These are phyloP conservation scores for Tetrahymena thermophila DNA, from an alignment of 73 alveolate species.

Conservation along the genomic window DNA sequence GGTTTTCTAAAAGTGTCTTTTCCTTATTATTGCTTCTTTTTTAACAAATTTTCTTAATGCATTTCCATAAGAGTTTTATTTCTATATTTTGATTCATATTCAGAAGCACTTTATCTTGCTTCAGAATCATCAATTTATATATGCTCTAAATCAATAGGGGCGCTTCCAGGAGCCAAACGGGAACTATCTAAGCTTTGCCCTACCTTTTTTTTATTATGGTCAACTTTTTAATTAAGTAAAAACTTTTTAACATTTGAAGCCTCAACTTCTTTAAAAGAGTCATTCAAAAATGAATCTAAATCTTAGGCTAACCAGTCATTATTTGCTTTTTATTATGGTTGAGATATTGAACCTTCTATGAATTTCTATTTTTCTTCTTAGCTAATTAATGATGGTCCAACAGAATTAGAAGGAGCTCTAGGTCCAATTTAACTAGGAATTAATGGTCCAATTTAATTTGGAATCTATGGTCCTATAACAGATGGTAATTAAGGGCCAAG, in stretches of 20 bases:
- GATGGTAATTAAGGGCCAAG: neutral
- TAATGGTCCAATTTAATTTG: neutral
- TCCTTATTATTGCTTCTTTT: neutral
- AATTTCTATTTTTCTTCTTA: neutral
- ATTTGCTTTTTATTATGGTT: neutral
- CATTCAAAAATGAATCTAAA: neutral
- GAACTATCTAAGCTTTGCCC: neutral
- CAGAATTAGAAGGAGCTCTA: neutral
- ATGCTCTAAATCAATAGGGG: neutral
- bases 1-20: neutral
- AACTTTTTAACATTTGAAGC: neutral
- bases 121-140: neutral
- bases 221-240: neutral
- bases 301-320: neutral
- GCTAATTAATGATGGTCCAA: neutral
- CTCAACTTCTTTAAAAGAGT: neutral
- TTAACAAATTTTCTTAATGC: neutral
- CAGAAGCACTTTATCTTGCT: neutral
- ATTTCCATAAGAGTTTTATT: neutral
- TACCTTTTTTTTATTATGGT: neutral
- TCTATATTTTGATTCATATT: neutral
- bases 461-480: neutral
- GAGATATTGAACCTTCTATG: neutral
- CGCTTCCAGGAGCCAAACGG: neutral
- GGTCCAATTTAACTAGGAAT: neutral